phyloP scores from a whole-genome alignment of 768 basidiomycete genomes.

The Suillus fuscotomentosus region DNA sequence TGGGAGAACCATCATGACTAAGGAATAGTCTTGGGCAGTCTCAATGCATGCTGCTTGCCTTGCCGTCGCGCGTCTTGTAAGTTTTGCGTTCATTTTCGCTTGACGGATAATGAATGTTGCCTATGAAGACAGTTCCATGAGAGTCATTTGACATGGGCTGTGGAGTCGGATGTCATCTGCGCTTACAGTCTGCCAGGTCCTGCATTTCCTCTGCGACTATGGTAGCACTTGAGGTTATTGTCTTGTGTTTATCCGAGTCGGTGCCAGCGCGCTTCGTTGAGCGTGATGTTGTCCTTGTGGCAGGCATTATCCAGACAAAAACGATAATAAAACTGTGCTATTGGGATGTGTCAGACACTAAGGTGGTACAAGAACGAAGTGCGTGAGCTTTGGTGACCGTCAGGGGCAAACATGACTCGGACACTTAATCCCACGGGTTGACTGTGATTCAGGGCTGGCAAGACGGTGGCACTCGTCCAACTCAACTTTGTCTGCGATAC shows the following conservation, averaged over 20 bases:
- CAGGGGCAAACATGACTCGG: background rate
- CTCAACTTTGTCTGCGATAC: background rate
- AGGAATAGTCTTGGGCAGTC: background rate
- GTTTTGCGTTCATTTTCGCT: conserved; percentile 13
- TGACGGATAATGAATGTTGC: conserved; percentile 14
- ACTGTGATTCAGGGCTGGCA: background rate
- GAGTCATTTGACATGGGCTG: too few species aligned
- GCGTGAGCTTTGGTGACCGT: background rate
- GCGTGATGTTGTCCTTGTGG: background rate
- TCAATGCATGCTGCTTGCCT: conserved; percentile 17
- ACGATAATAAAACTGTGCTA: background rate
- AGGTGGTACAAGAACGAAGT: too few species aligned
- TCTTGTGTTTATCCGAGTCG: background rate
- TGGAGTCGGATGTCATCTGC: background rate
- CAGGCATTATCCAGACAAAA: background rate
- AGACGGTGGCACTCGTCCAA: background rate
- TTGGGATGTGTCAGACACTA: background rate
- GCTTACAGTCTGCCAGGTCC: conserved; percentile 8
- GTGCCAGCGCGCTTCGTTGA: background rate
- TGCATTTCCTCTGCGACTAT: background rate
- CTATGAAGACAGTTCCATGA: conserved; percentile 3
- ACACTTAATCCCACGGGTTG: background rate
- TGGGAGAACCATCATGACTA: conserved; percentile 31
- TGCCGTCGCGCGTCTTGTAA: conserved; percentile 27
- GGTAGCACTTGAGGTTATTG: background rate